A percentile compares a stretch with the other conserved stretches of the same genome.
phyloP scores from a whole-genome alignment of 805 yeast genomes.

The Scheffersomyces stipitis region DNA sequence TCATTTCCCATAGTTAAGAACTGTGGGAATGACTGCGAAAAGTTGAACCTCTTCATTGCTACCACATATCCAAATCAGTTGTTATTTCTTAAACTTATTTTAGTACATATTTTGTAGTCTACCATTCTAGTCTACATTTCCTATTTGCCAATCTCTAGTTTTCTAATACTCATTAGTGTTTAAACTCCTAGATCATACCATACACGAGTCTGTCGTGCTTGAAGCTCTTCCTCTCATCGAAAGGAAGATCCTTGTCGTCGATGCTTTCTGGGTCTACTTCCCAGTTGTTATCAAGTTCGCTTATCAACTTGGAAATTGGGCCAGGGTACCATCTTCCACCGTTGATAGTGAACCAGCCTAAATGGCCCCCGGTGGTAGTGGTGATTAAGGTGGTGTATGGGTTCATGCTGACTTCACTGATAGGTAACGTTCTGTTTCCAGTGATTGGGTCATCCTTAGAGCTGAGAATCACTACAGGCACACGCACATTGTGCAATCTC shows the following conservation, averaged over 20 bases:
- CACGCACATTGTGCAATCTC: conserved; percentile 53
- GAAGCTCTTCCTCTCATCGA: conserved; percentile 30
- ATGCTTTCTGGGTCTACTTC: conserved; percentile 15
- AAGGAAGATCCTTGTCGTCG: conserved; percentile 21
- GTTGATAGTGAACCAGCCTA: conserved; percentile 46
- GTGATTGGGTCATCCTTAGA: conserved; percentile 70
- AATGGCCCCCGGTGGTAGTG: conserved; percentile 72
- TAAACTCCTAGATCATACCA: not conserved
- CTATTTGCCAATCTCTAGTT: too few species aligned
- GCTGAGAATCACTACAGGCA: conserved; percentile 62
- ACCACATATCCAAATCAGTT: too few species aligned
- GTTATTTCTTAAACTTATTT: too few species aligned
- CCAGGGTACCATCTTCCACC: conserved; percentile 40
- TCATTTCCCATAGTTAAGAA: too few species aligned
- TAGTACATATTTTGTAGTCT: too few species aligned
- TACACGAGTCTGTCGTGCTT: conserved; percentile 30
- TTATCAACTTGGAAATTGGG: conserved; percentile 35
- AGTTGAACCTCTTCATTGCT: too few species aligned
- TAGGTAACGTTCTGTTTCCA: conserved; percentile 53
- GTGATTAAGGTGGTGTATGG: conserved; percentile 59
- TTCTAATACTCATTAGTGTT: too few species aligned
- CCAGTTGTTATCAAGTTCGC: conserved; percentile 29
- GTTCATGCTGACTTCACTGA: conserved; percentile 47
- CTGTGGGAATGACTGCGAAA: too few species aligned
- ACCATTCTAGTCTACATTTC: too few species aligned